Evolutionary conservation across 352 stramenopile genomes (phyloP).

Genomic region (Hyaloperonospora arabidopsidis): DNA sequence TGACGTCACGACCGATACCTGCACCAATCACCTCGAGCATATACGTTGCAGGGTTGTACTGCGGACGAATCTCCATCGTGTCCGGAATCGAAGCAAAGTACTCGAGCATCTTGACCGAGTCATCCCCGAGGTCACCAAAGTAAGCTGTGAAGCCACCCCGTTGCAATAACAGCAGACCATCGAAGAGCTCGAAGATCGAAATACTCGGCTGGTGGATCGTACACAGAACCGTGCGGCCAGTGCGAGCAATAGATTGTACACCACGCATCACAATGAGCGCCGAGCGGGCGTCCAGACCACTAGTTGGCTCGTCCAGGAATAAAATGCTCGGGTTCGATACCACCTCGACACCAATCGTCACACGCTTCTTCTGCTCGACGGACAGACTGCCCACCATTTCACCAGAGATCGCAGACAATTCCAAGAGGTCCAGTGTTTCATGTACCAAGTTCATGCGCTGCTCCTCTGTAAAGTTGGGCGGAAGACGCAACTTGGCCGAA

Average conservation of each 20-base stretch:
- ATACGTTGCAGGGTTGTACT: slow-evolving; percentile 87
- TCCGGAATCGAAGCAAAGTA: slow-evolving; percentile 79
- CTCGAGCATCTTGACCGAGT: slow-evolving; percentile 67
- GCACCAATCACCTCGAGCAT: slow-evolving; percentile 86
- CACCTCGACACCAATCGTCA: slow-evolving; percentile 92
- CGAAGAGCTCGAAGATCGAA: slow-evolving; percentile 90
- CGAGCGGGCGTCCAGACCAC: slow-evolving; percentile 77
- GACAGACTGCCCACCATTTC: slow-evolving; percentile 47
- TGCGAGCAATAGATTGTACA: slow-evolving; percentile 76
- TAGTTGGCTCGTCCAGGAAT: slow-evolving; percentile 91
- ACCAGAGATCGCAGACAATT: slow-evolving; percentile 33
- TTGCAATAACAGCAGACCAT: slow-evolving; percentile 85
- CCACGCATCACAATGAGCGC: slow-evolving; percentile 84
- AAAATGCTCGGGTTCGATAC: slow-evolving; percentile 89
- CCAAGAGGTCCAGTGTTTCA: slow-evolving; percentile 48
- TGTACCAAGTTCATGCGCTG: slow-evolving; percentile 46
- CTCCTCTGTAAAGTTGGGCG: slow-evolving; percentile 30
- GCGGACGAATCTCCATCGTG: slow-evolving; percentile 45
- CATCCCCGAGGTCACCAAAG: slow-evolving; percentile 81
- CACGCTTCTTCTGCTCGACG: slow-evolving; percentile 89
- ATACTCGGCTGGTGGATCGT: slow-evolving; percentile 57
- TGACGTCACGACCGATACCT: slow-evolving; percentile 56
- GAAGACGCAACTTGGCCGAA: slow-evolving; percentile 81
- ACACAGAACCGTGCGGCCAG: slow-evolving; percentile 77
- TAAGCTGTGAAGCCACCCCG: slow-evolving; percentile 57